Evolutionary conservation across 352 stramenopile species (phyloP), one percentile per base, ranked within the genome.

Genomic region (Phytophthora pinifolia): DNA sequence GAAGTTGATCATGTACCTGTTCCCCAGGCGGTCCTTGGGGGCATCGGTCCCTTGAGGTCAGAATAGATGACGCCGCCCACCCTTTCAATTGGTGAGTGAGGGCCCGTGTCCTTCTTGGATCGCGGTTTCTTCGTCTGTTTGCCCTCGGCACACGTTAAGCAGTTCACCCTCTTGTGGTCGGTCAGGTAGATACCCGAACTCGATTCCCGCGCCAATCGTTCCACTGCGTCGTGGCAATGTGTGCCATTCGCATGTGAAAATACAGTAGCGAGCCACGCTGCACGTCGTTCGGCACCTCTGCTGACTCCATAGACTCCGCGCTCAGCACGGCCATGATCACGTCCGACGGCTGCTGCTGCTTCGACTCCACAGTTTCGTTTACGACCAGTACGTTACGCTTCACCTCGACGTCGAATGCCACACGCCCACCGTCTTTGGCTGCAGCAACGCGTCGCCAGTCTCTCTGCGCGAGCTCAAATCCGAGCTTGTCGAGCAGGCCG

Each of bases 1-100:
- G 9, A 55, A 67, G 10, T 67, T 57, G 0, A 67, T 39, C 59
- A 67, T 46, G 13, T 65, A 65, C 0, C 39, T 13, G 10, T 65
- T 58, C 0, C 29, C 17, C 2, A 35, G 29, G n/a, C 20, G 33
- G 27, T 57, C 54, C 4, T 7, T 14, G 8, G 54, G 33, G 35
- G 61, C 42, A 50, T 50, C 6, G 20, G 39, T 10, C 30, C 39
- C 36, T 58, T 58, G 14, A 58, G 2, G 4, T 58, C 22, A 9
- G 38, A 50, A 12, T 6, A 50, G 1, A 48, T 50, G 54, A 74
- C n/a, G 10, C 42, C 2, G 22, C 69, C 20, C 54, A 74, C 33
- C 60, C 51, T 12, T 20, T 61, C 0, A 51, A 62, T 36, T 58
- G 39, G 15, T 33, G 48, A 51, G 20, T 55, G n/a, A n/a, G 9